Percentiles rank a stretch among this genome's conserved stretches.
Conservation (phyloP, 1,139 yeast genomes). For the Taphrina flavorubra region DNA sequence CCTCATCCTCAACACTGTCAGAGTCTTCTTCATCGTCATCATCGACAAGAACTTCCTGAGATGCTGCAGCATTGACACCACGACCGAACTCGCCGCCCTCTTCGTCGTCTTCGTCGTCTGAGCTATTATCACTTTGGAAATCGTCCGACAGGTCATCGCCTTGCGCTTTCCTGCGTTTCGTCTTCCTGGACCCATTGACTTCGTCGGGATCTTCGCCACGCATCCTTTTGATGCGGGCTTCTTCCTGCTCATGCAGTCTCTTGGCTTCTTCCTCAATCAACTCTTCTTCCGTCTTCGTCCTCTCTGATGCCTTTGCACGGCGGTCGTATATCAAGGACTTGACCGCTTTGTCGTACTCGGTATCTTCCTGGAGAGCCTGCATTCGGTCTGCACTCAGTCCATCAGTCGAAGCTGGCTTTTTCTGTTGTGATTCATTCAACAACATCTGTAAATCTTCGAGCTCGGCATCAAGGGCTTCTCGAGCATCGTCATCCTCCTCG, state of each 20-base stretch:
- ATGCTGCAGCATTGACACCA: conserved; percentile 35
- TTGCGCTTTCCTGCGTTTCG: conserved; percentile 41
- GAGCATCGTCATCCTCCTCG: conserved; percentile 70
- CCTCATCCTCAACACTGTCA: conserved; percentile 46
- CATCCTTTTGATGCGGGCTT: conserved; percentile 83
- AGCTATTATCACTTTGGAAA: conserved; percentile 49
- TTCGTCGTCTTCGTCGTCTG: conserved; percentile 40
- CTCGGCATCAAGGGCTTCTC: conserved; percentile 77
- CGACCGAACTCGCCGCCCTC: conserved; percentile 38
- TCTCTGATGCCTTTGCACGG: conserved; percentile 93
- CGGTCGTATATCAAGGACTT: conserved; percentile 81
- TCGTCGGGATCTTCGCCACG: conserved; percentile 78
- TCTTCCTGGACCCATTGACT: conserved; percentile 55
- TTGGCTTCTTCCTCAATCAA: conserved; percentile 67
- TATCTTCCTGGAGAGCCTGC: conserved; percentile 54
- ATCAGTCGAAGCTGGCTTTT: conserved; percentile 46
- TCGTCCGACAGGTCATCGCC: conserved; percentile 55
- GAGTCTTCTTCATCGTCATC: conserved; percentile 44
- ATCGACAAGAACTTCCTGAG: conserved; percentile 23
- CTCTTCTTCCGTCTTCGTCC: conserved; percentile 93
- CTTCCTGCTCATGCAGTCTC: conserved; percentile 70
- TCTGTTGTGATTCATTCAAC: conserved; percentile 44
- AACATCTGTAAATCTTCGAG: conserved; percentile 63
- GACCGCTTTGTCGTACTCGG: conserved; percentile 75
- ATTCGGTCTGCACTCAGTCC: conserved; percentile 48